A percentile compares a stretch with the other conserved stretches of the same genome.
These are phyloP conservation scores for Kwoniella mangroviensis DNA, from an alignment of 768 basidiomycete species.

Conservation along the genomic window DNA sequence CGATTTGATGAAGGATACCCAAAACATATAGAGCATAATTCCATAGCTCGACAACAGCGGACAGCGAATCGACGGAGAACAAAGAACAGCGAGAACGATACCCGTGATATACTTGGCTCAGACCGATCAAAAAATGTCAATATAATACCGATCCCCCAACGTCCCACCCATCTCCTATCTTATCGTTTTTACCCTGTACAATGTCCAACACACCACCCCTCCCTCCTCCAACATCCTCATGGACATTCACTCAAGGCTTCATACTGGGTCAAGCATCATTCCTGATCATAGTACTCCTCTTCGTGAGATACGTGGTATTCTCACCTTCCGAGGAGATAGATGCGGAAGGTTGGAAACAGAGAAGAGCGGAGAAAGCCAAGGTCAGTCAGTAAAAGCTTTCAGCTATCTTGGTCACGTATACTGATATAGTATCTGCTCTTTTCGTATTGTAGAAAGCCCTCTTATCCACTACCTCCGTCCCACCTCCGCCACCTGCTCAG, in stretches of 20 bases:
- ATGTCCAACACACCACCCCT: conserved; percentile 12
- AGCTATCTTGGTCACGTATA: too few relatives aligned
- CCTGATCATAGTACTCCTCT: conserved; percentile 71
- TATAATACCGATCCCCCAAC: neutral
- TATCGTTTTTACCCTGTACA: neutral
- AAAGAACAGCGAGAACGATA: too few relatives aligned
- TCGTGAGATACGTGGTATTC: conserved; percentile 95
- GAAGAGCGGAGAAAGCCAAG: conserved; percentile 44
- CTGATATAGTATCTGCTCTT: neutral
- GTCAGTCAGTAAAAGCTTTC: conserved; percentile 26
- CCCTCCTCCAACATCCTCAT: conserved; percentile 26
- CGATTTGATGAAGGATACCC: too few relatives aligned
- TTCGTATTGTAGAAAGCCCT: conserved; percentile 23
- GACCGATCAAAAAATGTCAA: neutral
- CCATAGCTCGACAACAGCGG: too few relatives aligned
- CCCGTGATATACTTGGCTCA: too few relatives aligned
- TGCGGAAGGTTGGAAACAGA: conserved; percentile 35
- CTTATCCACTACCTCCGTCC: conserved; percentile 50
- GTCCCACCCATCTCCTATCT: neutral
- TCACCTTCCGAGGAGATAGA: conserved; percentile 65
- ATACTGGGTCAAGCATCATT: conserved; percentile 90
- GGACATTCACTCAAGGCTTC: conserved; percentile 92
- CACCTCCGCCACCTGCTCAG: conserved; percentile 45
- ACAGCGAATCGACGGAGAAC: too few relatives aligned
- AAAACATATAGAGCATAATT: too few relatives aligned